Evolutionary conservation across 2,329 filamentous ascomycete species (phyloP), one percentile per base, ranked within the genome.

Genomic region (Colletotrichum agaves): DNA sequence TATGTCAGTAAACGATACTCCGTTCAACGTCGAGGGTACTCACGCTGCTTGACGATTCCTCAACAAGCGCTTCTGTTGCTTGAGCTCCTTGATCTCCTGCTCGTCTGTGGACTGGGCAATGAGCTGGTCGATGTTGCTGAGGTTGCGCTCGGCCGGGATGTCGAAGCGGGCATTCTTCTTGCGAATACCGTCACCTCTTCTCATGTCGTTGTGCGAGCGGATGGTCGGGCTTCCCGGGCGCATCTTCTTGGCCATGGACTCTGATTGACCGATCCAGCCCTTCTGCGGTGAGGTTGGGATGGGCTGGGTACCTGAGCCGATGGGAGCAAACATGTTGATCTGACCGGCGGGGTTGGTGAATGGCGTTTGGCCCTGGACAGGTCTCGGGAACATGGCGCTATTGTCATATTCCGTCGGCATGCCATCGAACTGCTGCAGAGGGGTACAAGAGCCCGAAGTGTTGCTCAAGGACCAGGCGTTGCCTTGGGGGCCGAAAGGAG

Each of bases 141-240:
- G 88, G 75, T 94, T 98, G 70, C 94, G 89, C 82, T 98, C 96
- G 49, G 93, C 90, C 10, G 96, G 96, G 73, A 99, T 99, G 76
- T 98, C 95, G 80, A 98, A 98, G 73, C 95, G 92, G 72, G 94
- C 94, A 76, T 98, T 99, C 91, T 98, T 98, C 90, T 99, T 99
- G 75, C 96, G 89, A 79, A 98, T 97, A 69, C 96, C 93, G 73
- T 97, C 94, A 63, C 93, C 90, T 73, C 93, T 88, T 70, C 89
- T 86, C 78, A 93, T 84, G 63, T 94, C 91, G 69, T 94, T 93
- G 82, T 92, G 91, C 73, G 87, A 91, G 76, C 89, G 88, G 79
- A 91, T 87, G 62, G 87, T 84, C 31, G 92, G 88, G 79, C 88
- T 94, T 76, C 87, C 87, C 46, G 89, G 87, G 37, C 82, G 85